phyloP scores from a whole-genome alignment of 2,329 filamentous ascomycete genomes.

The Pseudogymnoascus verrucosus region DNA sequence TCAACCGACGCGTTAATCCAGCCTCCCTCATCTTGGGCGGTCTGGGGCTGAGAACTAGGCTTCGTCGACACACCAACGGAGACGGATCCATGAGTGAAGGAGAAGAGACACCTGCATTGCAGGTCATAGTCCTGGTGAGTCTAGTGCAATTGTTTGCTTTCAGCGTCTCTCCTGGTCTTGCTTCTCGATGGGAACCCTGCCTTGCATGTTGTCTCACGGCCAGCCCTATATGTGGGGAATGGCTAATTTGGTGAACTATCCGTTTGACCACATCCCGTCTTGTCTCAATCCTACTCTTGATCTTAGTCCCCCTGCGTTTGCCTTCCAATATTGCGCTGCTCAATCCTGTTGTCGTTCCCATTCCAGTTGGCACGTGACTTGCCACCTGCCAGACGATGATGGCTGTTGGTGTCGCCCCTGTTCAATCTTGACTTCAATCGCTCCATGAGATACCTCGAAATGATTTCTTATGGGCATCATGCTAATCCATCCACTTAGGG shows the following conservation, averaged over 20 bases:
- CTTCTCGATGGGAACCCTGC: background rate
- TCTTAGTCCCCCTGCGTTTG: background rate
- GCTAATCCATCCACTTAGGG: slow-evolving; percentile 48
- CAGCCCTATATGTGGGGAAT: background rate
- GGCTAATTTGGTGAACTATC: background rate
- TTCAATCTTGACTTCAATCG: background rate
- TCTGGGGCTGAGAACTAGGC: background rate
- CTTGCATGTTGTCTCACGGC: background rate
- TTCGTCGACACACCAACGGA: background rate
- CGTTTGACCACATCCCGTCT: background rate
- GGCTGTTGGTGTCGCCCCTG: background rate
- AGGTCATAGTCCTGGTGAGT: slow-evolving; percentile 69
- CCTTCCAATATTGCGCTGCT: background rate
- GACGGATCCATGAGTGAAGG: background rate
- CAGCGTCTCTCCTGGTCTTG: background rate
- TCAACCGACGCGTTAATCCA: background rate
- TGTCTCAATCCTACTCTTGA: background rate
- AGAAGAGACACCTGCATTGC: slow-evolving; percentile 44
- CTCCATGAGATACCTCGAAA: background rate
- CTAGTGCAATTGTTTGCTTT: background rate
- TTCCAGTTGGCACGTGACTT: background rate
- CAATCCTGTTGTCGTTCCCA: background rate
- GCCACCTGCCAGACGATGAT: background rate
- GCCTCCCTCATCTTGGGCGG: background rate
- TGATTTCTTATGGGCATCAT: background rate